Evolutionary conservation across 1,284 basidiomycete genomes (phyloP), one percentile per base, ranked within the genome.

Genomic region (Leccinum pachyderme): DNA sequence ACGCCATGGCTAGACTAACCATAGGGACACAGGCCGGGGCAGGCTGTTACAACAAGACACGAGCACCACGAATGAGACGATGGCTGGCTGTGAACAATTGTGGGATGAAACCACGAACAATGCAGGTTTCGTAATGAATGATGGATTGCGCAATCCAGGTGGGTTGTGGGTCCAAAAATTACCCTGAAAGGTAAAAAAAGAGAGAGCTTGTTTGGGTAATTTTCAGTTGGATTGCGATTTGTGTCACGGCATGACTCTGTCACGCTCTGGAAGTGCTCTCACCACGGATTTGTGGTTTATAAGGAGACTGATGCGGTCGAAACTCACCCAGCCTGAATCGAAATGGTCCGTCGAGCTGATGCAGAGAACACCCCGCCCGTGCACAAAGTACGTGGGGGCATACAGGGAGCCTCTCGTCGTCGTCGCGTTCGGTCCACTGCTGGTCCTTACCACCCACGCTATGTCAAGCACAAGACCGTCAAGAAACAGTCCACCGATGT

Each of bases 101-200:
- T 15, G 28, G n/a, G 29, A 35, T 37, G 35, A 37, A 18, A 52
- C 51, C 28, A 48, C 28, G 49, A 7, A 35, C 51, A 61, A 54
- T 27, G 49, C 28, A 18, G 28, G 1, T 56, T 39, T 15, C 35
- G 51, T 58, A 44, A 52, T 33, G 12, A 33, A 24, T 54, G 60
- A 57, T 63, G 63, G 69, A 72, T 68, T 71, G 69, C 60, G 57
- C 56, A 59, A 56, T 57, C 44, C 56, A 50, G 52, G 61, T 35
- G n/a, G 35, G 35, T 27, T 72, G 63, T 72, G 62, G 67, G 69
- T 72, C 69, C 67, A 50, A 7, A 58, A 72, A 54, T 61, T 68
- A 1, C 71, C 65, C 27, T 47, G 22, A 8, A 45, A 56, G 61
- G 69, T 51, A 66, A 66, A 46, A 46, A 27, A 31, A 9, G 48